Base-by-base conservation (phyloP, 164 flowering plant species). In the Magnolia sinica region DNA sequence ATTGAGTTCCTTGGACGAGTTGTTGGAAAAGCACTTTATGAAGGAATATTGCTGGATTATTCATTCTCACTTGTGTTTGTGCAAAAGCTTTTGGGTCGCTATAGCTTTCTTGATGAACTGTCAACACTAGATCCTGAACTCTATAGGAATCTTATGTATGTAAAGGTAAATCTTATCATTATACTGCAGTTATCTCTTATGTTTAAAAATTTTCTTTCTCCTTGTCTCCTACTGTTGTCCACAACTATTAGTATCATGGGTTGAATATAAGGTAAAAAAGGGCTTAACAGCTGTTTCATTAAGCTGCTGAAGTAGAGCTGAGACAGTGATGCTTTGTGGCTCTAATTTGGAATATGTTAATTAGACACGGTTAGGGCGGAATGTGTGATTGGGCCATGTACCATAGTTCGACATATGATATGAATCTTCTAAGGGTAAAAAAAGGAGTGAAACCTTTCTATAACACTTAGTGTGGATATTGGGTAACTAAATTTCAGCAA, bases 11-110 rank as follows among this genome's bases (percentile, higher is more conserved):
- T 96, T 75, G 99, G 99, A 79, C 91, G 91, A 87, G 83, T 96
- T 84, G 99, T 96, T 85, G 99, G 99, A 14, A 96, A 96, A 88
- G 98, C 98, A 69, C 95, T 96, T n/a, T 96, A 96, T 83, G 99
- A 96, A 89, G 99, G 98, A 80, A 91, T 96, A 66, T 84, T 96
- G 50, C 88, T 96, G 23, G 98, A 96, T 80, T 94, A 94, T 83
- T 91, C 91, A n/a, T 96, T 96, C 86, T 92, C 99, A 31, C 99
- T 84, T 85, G 95, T 94, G 73, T 96, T 96, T 84, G 91, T 96
- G 10, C 99, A 90, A 85, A 96, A 96, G 90, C 86, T 96, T 68
- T 87, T 96, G 76, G 98, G 99, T 59, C 97, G 98, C n/a, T 94
- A 94, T 85, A 89, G 98, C 88, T 96, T 96, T 87, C 85, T 96